Base-by-base conservation (phyloP, 768 basidiomycete species). In the Psilocybe cubensis region DNA sequence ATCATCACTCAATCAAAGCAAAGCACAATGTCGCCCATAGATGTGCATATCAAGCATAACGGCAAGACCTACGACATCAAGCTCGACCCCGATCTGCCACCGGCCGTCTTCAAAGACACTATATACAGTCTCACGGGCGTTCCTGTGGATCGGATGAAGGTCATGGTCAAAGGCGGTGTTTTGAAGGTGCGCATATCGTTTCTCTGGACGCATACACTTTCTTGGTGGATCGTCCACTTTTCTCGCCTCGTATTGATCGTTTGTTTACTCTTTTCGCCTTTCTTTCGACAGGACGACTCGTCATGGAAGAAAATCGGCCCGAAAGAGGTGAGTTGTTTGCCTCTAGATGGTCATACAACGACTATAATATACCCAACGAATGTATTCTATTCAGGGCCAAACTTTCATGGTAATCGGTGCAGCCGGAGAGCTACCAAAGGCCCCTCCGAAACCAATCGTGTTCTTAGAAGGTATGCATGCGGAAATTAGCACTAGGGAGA, bases 341-440 rank as follows among this genome's bases (percentile, higher is more conserved):
- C 40, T 38, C 18, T 12, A 14, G 23, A 43, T 23, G 14, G 27
- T 21, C 14, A 24, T 52, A 18, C 14, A 17, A 27, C 31, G 25
- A 43, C 21, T 54, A 29, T 33, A 42, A 56, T 18, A 11, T 24
- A 28, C 28, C 18, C 20, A 49, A 28, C 38, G 20, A 7, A 12
- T 35, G 12, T 43, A 10, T n/a, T 5, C 40, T 43, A 10, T n/a
- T 5, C 40, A 94, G 90, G 92, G 91, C 14, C 93, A 95, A 74
- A 89, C 87, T 0, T 91, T 96, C 72, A 94, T 88, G 80, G 92
- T 96, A 27, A 93, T 98, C 67, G 96, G 97, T 38, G 86, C 94
- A 2, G 92, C 96, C 2, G 95, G 92, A 6, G 93, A 95, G 60
- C 81, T 98, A 0, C 96, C 96, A 9, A 89, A 92, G 69, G 87